Evolutionary conservation across 805 yeast species (phyloP).

Genomic region (Yarrowia sp.): DNA sequence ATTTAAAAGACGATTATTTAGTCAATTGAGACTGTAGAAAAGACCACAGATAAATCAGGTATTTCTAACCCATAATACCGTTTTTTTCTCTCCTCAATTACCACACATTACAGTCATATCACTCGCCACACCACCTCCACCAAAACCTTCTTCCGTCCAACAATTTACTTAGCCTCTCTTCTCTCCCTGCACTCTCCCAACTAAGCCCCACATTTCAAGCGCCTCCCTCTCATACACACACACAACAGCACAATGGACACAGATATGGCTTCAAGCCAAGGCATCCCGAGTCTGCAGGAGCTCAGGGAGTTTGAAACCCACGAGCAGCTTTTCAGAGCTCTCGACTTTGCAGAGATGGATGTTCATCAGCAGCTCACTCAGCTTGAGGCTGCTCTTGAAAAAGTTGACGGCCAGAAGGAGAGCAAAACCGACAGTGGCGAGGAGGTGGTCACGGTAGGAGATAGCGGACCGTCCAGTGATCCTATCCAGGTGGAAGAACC

Average conservation of each 20-base stretch:
- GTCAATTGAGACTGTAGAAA: no score
- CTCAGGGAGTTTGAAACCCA: not conserved
- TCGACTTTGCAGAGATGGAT: conserved; percentile 13
- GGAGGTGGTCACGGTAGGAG: not conserved
- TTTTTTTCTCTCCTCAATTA: no score
- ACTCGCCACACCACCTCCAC: no score
- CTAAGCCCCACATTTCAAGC: not conserved
- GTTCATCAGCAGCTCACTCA: conserved; percentile 10
- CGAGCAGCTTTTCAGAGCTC: not conserved
- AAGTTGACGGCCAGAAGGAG: not conserved
- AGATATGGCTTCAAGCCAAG: not conserved
- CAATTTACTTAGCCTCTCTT: no score
- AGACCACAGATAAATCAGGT: no score
- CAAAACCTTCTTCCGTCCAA: no score
- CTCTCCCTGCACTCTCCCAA: not conserved
- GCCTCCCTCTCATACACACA: not conserved
- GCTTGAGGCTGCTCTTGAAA: not conserved
- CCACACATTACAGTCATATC: no score
- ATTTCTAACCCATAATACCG: no score
- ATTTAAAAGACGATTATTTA: no score
- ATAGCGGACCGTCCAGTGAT: not conserved
- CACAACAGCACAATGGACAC: conserved; percentile 7
- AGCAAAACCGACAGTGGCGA: not conserved
- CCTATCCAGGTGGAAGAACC: not conserved
- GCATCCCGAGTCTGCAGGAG: not conserved